These are phyloP conservation scores for Phialophora expanda DNA, from an alignment of 2,329 filamentous ascomycete genomes.

Conservation along the genomic window DNA sequence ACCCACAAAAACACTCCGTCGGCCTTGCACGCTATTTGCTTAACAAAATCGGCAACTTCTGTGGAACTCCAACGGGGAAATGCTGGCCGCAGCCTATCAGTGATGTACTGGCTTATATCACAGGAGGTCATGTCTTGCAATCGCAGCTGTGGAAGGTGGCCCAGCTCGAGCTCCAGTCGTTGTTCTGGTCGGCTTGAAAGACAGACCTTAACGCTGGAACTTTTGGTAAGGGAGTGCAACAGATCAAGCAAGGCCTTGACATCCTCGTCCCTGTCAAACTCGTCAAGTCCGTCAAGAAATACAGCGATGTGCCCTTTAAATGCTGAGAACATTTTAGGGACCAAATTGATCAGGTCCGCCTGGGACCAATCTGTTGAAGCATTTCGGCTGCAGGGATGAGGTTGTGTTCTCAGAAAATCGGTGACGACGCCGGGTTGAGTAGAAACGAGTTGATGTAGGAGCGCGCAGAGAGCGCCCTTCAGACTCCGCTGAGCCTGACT, in stretches of 20 bases:
- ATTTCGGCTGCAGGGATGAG: not conserved
- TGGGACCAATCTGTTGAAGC: not conserved
- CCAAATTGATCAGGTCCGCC: not conserved
- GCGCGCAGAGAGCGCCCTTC: not conserved
- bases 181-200: not conserved
- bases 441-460: not conserved
- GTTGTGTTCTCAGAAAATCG: not conserved
- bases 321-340: not conserved
- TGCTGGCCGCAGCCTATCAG: not conserved
- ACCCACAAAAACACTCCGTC: constrained; percentile 2
- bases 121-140: constrained; percentile 1
- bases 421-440: not conserved
- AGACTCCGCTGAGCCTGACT: not conserved
- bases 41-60: not conserved
- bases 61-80: not conserved
- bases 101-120: not conserved
- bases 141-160: constrained; percentile 2
- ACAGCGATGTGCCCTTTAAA: not conserved
- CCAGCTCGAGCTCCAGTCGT: not conserved
- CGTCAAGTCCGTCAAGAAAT: not conserved
- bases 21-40: not conserved
- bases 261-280: constrained; percentile 4
- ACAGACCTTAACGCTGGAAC: not conserved
- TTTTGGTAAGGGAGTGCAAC: not conserved
- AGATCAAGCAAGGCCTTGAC: not conserved